Conservation (phyloP, 2,329 filamentous ascomycete species). For the Fusarium incarnatum region DNA sequence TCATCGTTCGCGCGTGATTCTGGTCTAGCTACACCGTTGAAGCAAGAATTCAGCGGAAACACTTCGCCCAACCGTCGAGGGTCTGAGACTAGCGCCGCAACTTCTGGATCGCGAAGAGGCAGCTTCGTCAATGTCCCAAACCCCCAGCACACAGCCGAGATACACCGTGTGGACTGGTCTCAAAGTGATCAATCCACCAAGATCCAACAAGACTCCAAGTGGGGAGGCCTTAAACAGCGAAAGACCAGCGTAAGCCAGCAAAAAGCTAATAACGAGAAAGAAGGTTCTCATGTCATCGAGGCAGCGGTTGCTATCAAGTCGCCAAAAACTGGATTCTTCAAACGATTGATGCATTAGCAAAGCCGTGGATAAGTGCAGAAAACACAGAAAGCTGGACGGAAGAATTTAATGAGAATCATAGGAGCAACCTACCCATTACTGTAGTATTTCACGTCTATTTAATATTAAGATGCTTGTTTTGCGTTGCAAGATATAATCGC, state of each 20-base stretch:
- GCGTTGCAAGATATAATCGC: background rate
- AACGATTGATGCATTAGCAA: slow-evolving; percentile 57
- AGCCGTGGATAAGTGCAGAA: background rate
- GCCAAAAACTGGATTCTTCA: slow-evolving; percentile 56
- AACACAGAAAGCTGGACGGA: background rate
- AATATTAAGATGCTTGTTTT: background rate
- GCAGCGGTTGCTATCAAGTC: slow-evolving; percentile 46
- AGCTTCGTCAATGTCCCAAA: slow-evolving; percentile 31
- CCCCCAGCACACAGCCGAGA: slow-evolving; percentile 43
- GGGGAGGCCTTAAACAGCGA: slow-evolving; percentile 58
- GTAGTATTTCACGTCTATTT: slow-evolving; percentile 33
- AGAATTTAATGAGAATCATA: slow-evolving; percentile 14
- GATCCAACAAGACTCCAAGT: slow-evolving; percentile 60
- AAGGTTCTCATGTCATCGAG: slow-evolving; percentile 11
- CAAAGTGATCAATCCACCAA: slow-evolving; percentile 62
- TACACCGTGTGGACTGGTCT: slow-evolving; percentile 67
- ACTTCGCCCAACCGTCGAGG: slow-evolving; percentile 30
- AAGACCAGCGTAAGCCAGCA: slow-evolving; percentile 52
- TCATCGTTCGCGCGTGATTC: slow-evolving; percentile 35
- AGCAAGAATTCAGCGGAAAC: slow-evolving; percentile 28
- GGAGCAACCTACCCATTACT: slow-evolving; percentile 32
- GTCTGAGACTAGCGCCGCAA: slow-evolving; percentile 30
- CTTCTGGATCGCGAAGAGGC: slow-evolving; percentile 33
- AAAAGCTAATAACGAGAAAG: slow-evolving; percentile 40
- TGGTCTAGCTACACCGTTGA: slow-evolving; percentile 33